phyloP scores from a whole-genome alignment of 352 stramenopile species.

The Phytophthora pisi region DNA sequence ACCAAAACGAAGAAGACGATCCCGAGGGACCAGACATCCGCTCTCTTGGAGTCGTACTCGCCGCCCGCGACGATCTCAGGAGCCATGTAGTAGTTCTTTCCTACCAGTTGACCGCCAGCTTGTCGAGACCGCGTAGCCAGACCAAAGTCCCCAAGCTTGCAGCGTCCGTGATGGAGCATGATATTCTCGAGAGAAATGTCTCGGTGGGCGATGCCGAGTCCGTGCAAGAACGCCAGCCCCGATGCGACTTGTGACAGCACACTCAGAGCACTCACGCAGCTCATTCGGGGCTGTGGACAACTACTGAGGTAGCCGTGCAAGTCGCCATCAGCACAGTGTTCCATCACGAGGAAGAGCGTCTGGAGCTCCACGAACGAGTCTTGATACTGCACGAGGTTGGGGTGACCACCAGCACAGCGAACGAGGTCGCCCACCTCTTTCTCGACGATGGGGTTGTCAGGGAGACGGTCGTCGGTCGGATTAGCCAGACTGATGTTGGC shows the following conservation, averaged over 20 bases:
- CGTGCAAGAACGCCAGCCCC: constrained; percentile 42
- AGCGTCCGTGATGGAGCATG: constrained; percentile 40
- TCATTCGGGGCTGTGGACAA: constrained; percentile 23
- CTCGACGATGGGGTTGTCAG: constrained; percentile 49
- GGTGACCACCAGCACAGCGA: constrained; percentile 43
- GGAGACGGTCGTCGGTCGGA: constrained; percentile 23
- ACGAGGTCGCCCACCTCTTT: constrained; percentile 42
- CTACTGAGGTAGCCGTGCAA: constrained; percentile 41
- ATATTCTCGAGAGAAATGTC: constrained; percentile 56
- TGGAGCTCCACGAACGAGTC: constrained; percentile 49
- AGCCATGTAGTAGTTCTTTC: constrained; percentile 66
- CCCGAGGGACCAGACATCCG: constrained; percentile 6
- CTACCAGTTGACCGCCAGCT: constrained; percentile 29
- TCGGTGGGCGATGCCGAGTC: constrained; percentile 39
- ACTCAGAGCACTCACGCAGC: constrained; percentile 28
- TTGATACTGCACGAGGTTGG: constrained; percentile 49
- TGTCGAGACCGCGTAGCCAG: constrained; percentile 30
- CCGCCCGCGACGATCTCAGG: constrained; percentile 45
- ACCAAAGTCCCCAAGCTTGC: constrained; percentile 57
- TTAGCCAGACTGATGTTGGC: background rate
- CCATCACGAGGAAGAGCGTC: constrained; percentile 52
- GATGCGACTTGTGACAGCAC: constrained; percentile 39
- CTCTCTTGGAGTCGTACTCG: constrained; percentile 44
- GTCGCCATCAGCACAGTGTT: constrained; percentile 43
- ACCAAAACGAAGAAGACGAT: background rate